Evolutionary conservation across 257 asterid genomes (phyloP).

Genomic region (Thymus mandschuricus): DNA sequence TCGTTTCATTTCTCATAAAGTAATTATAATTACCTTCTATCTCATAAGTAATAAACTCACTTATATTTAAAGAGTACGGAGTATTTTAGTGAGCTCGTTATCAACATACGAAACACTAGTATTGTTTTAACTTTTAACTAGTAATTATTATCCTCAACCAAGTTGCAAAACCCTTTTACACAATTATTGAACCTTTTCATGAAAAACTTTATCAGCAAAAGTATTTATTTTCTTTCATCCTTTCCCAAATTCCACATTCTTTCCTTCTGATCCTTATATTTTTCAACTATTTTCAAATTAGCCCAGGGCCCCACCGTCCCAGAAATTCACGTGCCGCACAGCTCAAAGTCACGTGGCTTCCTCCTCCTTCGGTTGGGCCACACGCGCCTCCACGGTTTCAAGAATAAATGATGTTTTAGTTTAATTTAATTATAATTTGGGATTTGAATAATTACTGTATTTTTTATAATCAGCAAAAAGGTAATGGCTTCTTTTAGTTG

Average conservation of each 20-base stretch:
- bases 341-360: constrained; percentile 32
- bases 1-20: too few relatives aligned
- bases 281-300: constrained; percentile 10
- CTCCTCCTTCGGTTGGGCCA: neutral
- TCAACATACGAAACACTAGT: too few relatives aligned
- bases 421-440: neutral
- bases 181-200: constrained; percentile 25
- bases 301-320: constrained; percentile 30
- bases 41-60: too few relatives aligned
- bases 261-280: constrained; percentile 11
- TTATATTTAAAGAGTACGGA: too few relatives aligned
- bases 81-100: too few relatives aligned
- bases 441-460: neutral
- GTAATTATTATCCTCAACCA: neutral
- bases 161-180: constrained; percentile 8
- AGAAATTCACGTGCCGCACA: constrained; percentile 37
- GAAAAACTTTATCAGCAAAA: constrained; percentile 3
- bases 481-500: too few relatives aligned
- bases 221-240: constrained; percentile 9
- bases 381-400: constrained; percentile 38
- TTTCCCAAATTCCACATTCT: constrained; percentile 4
- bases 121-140: too few relatives aligned
- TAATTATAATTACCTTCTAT: too few relatives aligned
- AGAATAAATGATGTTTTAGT: neutral
- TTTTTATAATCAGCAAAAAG: too few relatives aligned